Percentiles rank a stretch among this genome's conserved stretches.
Evolutionary conservation across 495 filamentous ascomycete genomes (phyloP).

Genomic region (Pseudotulostoma volvatum): DNA sequence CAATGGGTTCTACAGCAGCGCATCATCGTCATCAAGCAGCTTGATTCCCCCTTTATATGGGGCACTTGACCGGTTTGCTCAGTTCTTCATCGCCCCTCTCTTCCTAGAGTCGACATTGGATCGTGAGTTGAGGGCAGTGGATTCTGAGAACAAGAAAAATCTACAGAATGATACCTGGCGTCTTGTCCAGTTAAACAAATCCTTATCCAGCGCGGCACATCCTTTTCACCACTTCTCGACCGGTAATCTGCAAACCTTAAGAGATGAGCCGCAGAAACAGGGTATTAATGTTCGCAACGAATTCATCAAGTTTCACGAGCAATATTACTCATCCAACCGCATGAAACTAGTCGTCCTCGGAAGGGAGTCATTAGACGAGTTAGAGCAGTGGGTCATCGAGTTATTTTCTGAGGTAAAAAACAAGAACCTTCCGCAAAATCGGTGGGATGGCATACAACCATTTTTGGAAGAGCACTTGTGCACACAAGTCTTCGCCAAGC

Average conservation of each 20-base stretch:
- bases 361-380: constrained; percentile 68
- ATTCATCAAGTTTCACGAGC: constrained; percentile 85
- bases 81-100: constrained; percentile 89
- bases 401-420: constrained; percentile 72
- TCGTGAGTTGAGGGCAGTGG: constrained; percentile 79
- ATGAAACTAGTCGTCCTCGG: constrained; percentile 94
- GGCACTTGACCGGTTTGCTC: constrained; percentile 86
- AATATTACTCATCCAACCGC: constrained; percentile 84
- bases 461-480: constrained; percentile 51
- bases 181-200: constrained; percentile 79
- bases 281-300: constrained; percentile 82
- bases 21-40: constrained; percentile 4
- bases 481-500: constrained; percentile 82
- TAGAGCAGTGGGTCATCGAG: constrained; percentile 79
- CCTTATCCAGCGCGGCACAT: constrained; percentile 74
- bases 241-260: constrained; percentile 77
- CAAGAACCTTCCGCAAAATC: constrained; percentile 64
- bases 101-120: constrained; percentile 85
- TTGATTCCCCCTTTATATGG: constrained; percentile 59
- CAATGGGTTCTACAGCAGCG: constrained; percentile 5
- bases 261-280: constrained; percentile 61
- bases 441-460: constrained; percentile 62
- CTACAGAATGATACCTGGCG: constrained; percentile 92
- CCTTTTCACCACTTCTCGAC: constrained; percentile 96
- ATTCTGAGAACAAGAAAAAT: constrained; percentile 99